phyloP scores from a whole-genome alignment of 2,329 filamentous ascomycete genomes.

The Plenodomus biglobosus region DNA sequence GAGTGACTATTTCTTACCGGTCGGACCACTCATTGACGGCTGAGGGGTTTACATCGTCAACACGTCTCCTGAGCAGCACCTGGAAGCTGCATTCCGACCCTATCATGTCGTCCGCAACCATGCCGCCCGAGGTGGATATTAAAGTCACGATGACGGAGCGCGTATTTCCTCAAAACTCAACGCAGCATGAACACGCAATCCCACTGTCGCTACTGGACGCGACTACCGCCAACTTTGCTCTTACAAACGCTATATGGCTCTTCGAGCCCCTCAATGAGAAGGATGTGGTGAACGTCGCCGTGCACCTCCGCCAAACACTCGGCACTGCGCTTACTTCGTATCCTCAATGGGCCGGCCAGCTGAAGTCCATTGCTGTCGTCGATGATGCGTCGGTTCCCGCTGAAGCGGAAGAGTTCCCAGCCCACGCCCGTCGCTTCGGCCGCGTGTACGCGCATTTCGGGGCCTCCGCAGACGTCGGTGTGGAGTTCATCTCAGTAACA shows the following conservation, averaged over 20 bases:
- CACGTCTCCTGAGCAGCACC: slow-evolving; percentile 1
- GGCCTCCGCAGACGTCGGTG: neutral
- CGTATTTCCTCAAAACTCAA: slow-evolving; percentile 2
- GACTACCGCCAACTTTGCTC: slow-evolving; percentile 8
- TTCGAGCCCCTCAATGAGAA: neutral
- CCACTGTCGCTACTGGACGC: slow-evolving; percentile 12
- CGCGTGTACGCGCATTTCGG: slow-evolving; percentile 10
- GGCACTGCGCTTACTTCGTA: slow-evolving; percentile 3
- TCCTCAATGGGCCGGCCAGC: slow-evolving; percentile 8
- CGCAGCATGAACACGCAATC: neutral
- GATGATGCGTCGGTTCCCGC: neutral
- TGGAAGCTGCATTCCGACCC: slow-evolving; percentile 3
- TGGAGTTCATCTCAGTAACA: slow-evolving; percentile 6
- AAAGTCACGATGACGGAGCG: neutral
- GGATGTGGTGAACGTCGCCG: neutral
- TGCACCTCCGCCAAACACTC: slow-evolving; percentile 6
- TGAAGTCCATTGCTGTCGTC: slow-evolving; percentile 3
- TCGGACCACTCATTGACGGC: too few relatives aligned
- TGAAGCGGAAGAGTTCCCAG: slow-evolving; percentile 4
- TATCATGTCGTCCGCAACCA: slow-evolving; percentile 2
- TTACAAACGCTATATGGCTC: slow-evolving; percentile 11
- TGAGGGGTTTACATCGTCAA: neutral
- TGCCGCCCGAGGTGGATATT: slow-evolving; percentile 2
- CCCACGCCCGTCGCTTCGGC: slow-evolving; percentile 7
- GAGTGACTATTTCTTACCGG: neutral